Evolutionary conservation across 768 basidiomycete genomes (phyloP), one percentile per base, ranked within the genome.

Genomic region (Obba rivulosa): DNA sequence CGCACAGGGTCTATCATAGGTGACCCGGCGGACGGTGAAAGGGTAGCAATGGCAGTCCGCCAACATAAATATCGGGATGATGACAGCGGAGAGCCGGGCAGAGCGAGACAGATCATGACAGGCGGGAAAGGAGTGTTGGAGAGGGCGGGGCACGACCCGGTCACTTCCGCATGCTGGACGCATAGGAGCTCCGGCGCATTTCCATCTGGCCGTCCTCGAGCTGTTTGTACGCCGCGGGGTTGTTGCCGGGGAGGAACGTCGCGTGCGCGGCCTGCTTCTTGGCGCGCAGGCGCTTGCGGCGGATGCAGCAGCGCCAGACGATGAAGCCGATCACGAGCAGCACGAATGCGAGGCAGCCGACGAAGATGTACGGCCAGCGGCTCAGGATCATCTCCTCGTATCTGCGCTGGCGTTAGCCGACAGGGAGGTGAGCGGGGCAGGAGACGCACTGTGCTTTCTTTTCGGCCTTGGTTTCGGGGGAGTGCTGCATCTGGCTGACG

Each of bases 401-500:
- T 45, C 62, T 63, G 39, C 22, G 34, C 8, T 10, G 18, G 18
- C 20, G n/a, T 4, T 14, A 20, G 37, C 13, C 8, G 13, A n/a
- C 18, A n/a, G 31, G 20, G 28, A 25, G 16, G 14, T 1, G 17
- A 5, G 42, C 17, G 38, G 3, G 11, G 10, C 20, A 13, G n/a
- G 22, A n/a, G 3, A 51, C 62, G 39, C 42, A 63, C 62, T 39
- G 42, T 38, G 59, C 54, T 47, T 63, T 61, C 55, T 63, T 63
- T 50, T 63, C 62, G 0, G 50, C 62, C 14, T 47, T 45, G 2
- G 59, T 57, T 28, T 54, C 54, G 2, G 85, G 86, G 0, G 85
- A 87, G 52, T 76, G 72, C 50, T 79, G 75, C 65, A 72, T 67
- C 57, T 87, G 71, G 8, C 70, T 69, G 0, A 72, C 62, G 39